phyloP scores from a whole-genome alignment of 2,329 filamentous ascomycete genomes.

The Ophiocordyceps unilateralis region DNA sequence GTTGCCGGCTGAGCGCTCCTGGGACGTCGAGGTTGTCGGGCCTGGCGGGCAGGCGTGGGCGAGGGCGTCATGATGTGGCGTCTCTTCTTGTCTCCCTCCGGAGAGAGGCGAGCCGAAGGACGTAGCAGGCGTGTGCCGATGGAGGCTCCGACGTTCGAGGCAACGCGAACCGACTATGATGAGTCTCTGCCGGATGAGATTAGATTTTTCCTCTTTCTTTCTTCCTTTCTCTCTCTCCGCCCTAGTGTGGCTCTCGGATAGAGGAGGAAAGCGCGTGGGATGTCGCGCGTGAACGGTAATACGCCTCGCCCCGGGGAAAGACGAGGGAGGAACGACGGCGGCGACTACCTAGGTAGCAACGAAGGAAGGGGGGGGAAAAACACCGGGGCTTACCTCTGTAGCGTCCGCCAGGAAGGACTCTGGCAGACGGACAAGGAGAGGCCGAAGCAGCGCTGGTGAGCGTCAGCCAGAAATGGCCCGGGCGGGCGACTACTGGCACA shows the following conservation, averaged over 20 bases:
- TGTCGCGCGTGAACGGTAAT: background rate
- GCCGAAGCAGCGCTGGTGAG: too few species aligned
- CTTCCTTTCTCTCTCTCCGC: background rate
- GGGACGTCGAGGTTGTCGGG: conserved; percentile 17
- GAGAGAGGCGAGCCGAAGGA: background rate
- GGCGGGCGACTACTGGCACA: background rate
- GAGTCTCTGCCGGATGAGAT: background rate
- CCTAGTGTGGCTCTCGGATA: background rate
- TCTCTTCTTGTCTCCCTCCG: background rate
- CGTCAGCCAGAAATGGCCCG: background rate
- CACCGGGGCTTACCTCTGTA: background rate
- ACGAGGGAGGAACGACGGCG: conserved; percentile 1
- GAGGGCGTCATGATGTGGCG: conserved; percentile 18
- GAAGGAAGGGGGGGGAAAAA: background rate
- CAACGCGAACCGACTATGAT: background rate
- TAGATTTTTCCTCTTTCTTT: background rate
- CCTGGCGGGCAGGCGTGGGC: conserved; percentile 16
- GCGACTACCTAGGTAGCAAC: background rate
- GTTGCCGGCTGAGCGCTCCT: conserved; percentile 23
- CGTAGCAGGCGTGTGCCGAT: background rate
- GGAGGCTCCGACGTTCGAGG: background rate
- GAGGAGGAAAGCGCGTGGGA: background rate
- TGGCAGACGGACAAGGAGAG: background rate
- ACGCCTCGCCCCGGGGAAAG: background rate
- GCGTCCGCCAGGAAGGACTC: background rate